Percentiles rank a stretch among this genome's conserved stretches.
Conservation (phyloP, 2,329 filamentous ascomycete species). For the Pestalotiopsis sp. region DNA sequence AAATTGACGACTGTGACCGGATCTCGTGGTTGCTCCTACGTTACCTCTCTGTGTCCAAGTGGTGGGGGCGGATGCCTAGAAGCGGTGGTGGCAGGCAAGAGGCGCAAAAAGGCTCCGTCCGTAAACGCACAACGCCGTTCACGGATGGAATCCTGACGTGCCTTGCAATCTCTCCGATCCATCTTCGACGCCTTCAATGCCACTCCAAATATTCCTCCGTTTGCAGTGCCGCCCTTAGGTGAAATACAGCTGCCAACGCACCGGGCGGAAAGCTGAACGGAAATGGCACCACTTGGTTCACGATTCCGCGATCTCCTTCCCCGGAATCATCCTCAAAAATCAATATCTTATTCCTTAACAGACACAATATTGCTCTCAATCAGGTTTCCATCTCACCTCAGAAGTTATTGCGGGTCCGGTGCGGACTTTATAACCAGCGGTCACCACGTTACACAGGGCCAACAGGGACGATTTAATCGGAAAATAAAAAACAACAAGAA, state of each 20-base stretch:
- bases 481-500: background rate
- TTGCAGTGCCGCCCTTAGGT: background rate
- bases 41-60: too few species aligned
- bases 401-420: background rate
- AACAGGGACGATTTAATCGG: background rate
- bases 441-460: background rate
- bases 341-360: background rate
- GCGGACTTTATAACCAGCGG: background rate
- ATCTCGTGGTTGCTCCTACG: too few species aligned
- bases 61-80: too few species aligned
- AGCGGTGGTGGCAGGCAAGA: background rate
- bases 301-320: background rate
- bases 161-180: background rate
- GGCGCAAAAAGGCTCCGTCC: background rate
- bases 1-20: too few species aligned
- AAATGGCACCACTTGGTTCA: background rate
- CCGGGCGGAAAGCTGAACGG: background rate
- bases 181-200: background rate
- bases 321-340: background rate
- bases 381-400: background rate
- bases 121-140: background rate
- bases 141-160: background rate
- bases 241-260: background rate
- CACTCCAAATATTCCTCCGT: background rate
- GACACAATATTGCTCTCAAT: background rate